Base-by-base conservation (phyloP, 2,329 filamentous ascomycete genomes). In the Pestalotiopsis sp. region DNA sequence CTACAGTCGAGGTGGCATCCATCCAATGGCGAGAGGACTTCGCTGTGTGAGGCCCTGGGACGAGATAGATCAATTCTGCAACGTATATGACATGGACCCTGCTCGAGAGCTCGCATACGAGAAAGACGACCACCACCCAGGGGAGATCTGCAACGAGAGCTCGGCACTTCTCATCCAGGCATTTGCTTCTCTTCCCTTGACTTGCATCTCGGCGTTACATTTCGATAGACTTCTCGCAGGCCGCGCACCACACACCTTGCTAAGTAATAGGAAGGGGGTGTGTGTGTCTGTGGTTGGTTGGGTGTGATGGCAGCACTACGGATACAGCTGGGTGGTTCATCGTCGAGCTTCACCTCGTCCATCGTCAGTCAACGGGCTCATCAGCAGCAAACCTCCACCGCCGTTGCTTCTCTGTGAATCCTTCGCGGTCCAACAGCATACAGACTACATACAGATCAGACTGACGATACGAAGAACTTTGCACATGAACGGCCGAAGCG, bases 161-260 rank as follows among this genome's bases (percentile, higher is more conserved):
- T 67, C 66, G 66, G 66, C 66, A 67, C 66, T 67, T 67, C 58
- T 67, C 66, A 39, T 13, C 17, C n/a, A 52, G 45, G 41, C 63
- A 20, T 41, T 67, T 62, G 27, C 57, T 67, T 66, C 23, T 66
- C 31, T 52, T 52, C 45, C 45, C 41, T 27, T 63, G 25, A 61
- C 17, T 52, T 63, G 20, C n/a, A 31, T 63, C 58, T 67, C 66
- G 66, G 66, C 49, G 66, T 63, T 67, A 63, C 66, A 59, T 52
- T 36, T 56, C 27, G 38, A 56, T 25, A 66, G 17, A 38, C 12
- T 23, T n/a, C 57, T 23, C 45, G 11, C 57, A 59, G 57, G 57
- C 27, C 57, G 57, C 27, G 27, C 45, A 23, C 45, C 27, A 23
- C 45, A 52, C 45, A 52, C 45, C 45, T 9, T 52, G 45, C 17